Evolutionary conservation across 164 flowering plant genomes (phyloP).

Genomic region (Liriodendron chinense): DNA sequence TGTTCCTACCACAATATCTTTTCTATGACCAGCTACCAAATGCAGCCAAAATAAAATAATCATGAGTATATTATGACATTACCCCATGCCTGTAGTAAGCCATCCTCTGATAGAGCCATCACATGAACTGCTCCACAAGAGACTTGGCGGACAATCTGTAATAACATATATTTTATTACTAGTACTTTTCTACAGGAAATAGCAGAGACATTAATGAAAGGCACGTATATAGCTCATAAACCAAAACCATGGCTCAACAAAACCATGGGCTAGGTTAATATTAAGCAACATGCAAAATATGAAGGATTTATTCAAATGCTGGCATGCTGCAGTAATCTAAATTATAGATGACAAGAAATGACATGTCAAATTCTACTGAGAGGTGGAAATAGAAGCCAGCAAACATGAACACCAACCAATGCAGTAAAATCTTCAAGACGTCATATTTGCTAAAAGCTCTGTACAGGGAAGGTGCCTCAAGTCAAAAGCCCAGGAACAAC

Average conservation of each 20-base stretch:
- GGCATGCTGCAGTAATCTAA: too few species aligned
- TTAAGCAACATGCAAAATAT: neutral
- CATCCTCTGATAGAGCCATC: constrained; percentile 87
- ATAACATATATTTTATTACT: neutral
- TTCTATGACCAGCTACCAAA: neutral
- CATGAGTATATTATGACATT: constrained; percentile 13
- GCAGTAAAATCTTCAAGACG: too few species aligned
- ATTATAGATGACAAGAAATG: too few species aligned
- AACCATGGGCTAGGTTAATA: neutral
- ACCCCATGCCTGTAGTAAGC: constrained; percentile 97
- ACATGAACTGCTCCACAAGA: constrained; percentile 96
- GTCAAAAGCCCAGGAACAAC: too few species aligned
- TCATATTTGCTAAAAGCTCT: too few species aligned
- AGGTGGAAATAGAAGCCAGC: too few species aligned
- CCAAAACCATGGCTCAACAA: neutral
- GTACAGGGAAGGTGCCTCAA: too few species aligned
- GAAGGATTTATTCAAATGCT: neutral
- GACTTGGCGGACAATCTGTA: constrained; percentile 78
- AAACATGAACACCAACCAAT: too few species aligned
- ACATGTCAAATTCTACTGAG: too few species aligned
- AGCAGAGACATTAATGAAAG: neutral
- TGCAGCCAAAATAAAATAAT: neutral
- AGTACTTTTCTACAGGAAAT: neutral
- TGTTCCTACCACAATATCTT: neutral
- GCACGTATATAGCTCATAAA: neutral